Evolutionary conservation across 2,329 filamentous ascomycete genomes (phyloP).

Genomic region (Pyrenochaeta sp.): DNA sequence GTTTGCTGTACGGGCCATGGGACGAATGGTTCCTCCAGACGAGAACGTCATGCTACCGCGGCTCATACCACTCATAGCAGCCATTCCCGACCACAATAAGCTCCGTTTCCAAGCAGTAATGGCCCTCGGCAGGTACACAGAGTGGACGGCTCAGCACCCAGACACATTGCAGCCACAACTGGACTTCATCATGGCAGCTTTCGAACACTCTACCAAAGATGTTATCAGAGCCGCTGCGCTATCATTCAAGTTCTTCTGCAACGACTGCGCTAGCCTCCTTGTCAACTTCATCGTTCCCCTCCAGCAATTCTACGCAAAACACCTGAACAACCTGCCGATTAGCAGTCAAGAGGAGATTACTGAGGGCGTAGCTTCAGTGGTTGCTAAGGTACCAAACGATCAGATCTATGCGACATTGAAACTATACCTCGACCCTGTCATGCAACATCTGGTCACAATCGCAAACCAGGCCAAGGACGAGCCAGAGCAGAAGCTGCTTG

Average conservation of each 20-base stretch:
- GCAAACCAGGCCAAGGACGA: constrained; percentile 87
- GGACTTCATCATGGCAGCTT: constrained; percentile 93
- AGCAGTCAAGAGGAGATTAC: constrained; percentile 95
- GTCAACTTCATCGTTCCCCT: constrained; percentile 84
- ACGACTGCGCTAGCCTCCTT: constrained; percentile 88
- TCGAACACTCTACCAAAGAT: constrained; percentile 86
- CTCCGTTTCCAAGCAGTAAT: constrained; percentile 98
- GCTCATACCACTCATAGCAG: constrained; percentile 90
- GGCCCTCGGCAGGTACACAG: constrained; percentile 94
- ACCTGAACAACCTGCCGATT: constrained; percentile 84
- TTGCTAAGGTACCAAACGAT: constrained; percentile 81
- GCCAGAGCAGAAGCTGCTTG: constrained; percentile 83
- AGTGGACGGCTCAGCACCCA: constrained; percentile 95
- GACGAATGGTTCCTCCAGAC: constrained; percentile 90
- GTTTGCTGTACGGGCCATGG: constrained; percentile 95
- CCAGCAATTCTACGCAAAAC: constrained; percentile 90
- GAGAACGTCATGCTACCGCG: constrained; percentile 88
- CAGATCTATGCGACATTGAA: constrained; percentile 88
- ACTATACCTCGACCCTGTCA: constrained; percentile 90
- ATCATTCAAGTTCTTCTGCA: constrained; percentile 96
- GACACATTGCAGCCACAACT: constrained; percentile 93
- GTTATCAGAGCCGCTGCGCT: constrained; percentile 91
- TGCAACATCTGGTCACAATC: constrained; percentile 83
- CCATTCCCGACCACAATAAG: constrained; percentile 96
- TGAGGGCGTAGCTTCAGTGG: constrained; percentile 90